Evolutionary conservation across 345 rosid species (phyloP).

Genomic region (Bruguiera sexangula): DNA sequence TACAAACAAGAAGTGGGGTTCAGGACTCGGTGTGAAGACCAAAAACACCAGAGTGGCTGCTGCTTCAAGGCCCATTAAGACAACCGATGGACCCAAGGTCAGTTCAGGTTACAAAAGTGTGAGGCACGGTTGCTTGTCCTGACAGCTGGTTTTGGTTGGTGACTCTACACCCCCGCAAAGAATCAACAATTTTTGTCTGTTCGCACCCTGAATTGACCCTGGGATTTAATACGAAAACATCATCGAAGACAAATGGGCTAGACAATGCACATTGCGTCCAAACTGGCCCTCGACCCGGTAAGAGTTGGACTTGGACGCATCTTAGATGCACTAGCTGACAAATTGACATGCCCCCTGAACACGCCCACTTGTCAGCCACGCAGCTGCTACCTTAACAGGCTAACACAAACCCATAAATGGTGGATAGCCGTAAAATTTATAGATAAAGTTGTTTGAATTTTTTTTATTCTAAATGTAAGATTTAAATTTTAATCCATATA

Average conservation of each 20-base stretch:
- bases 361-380: too few species aligned
- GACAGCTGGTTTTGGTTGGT: conserved; percentile 15
- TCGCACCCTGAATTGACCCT: not conserved
- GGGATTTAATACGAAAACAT: not conserved
- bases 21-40: conserved; percentile 7
- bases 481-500: too few species aligned
- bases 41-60: conserved; percentile 16
- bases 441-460: too few species aligned
- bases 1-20: not conserved
- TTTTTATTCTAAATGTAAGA: too few species aligned
- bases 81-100: conserved; percentile 2
- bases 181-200: not conserved
- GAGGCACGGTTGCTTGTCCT: not conserved
- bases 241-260: not conserved
- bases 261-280: not conserved
- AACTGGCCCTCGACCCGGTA: not conserved
- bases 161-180: not conserved
- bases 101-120: not conserved
- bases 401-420: too few species aligned
- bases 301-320: conserved; percentile 2
- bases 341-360: not conserved
- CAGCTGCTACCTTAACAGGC: too few species aligned
- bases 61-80: conserved; percentile 9
- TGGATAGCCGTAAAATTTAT: too few species aligned
- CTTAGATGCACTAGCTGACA: not conserved